Evolutionary conservation across 108 stramenopile genomes (phyloP).

Genomic region (Cyclostephanos tholiformis): DNA sequence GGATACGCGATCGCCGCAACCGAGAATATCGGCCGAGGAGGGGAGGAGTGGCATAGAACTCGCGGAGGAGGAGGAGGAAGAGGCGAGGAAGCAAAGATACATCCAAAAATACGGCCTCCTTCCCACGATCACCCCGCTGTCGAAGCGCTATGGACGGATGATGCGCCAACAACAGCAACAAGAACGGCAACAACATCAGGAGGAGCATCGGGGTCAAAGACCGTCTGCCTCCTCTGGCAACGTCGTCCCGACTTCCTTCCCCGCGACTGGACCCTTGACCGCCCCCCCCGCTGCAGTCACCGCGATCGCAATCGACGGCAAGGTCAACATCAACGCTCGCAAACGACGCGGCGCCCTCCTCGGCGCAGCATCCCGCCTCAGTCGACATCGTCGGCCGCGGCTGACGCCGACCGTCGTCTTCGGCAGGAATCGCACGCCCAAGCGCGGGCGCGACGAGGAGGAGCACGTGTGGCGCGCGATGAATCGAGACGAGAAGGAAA

Average conservation of each 20-base stretch:
- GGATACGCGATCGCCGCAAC: not conserved
- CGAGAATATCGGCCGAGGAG: not conserved
- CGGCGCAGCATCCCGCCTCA: not conserved
- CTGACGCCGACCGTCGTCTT: not conserved
- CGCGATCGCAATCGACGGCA: not conserved
- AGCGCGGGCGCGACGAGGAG: not conserved
- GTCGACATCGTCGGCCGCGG: not conserved
- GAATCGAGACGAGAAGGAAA: not conserved
- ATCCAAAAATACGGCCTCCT: slow-evolving; percentile 18
- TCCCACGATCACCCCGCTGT: slow-evolving; percentile 34
- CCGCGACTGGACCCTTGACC: not conserved
- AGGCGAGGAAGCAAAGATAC: slow-evolving; percentile 18
- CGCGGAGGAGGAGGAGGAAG: slow-evolving; percentile 10
- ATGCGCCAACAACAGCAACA: slow-evolving; percentile 16
- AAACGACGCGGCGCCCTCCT: not conserved
- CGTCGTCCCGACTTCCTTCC: not conserved
- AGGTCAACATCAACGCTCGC: not conserved
- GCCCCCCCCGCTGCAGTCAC: not conserved
- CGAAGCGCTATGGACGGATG: slow-evolving; percentile 31
- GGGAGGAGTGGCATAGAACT: not conserved
- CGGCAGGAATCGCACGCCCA: slow-evolving; percentile 3
- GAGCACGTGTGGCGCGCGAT: not conserved
- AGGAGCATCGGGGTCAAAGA: not conserved
- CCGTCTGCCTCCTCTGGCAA: not conserved
- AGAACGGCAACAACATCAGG: slow-evolving; percentile 10